These are phyloP conservation scores for Scenedesmus sp. DNA, from an alignment of 163 green algal genomes.

Conservation along the genomic window DNA sequence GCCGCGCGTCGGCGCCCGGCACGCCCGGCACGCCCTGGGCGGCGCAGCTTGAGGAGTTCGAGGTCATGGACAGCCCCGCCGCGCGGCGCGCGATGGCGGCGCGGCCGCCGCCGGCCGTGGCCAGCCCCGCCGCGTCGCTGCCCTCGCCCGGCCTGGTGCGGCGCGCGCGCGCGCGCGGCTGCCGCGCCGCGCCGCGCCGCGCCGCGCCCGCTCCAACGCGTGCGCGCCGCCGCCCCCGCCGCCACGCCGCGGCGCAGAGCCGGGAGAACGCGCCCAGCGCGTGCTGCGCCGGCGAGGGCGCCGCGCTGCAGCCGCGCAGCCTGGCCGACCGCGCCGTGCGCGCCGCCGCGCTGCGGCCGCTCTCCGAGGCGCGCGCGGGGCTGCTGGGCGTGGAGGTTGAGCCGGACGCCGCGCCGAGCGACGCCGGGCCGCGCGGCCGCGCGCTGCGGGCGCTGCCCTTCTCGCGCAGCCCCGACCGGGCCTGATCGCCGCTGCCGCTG, in stretches of 20 bases:
- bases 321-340: not conserved
- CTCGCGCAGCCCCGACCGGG: too few relatives aligned
- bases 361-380: constrained; percentile 8
- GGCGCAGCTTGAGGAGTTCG: constrained; percentile 20
- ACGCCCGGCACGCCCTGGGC: constrained; percentile 32
- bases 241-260: constrained; percentile 9
- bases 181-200: too few relatives aligned
- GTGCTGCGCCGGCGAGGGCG: not conserved
- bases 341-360: constrained; percentile 23
- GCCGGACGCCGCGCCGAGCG: not conserved
- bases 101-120: not conserved
- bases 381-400: constrained; percentile 25
- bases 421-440: too few relatives aligned
- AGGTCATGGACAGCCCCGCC: constrained; percentile 41
- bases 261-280: constrained; percentile 1
- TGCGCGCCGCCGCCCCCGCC: not conserved
- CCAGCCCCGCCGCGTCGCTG: constrained; percentile 13
- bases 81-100: constrained; percentile 3
- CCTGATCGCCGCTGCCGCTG: too few relatives aligned
- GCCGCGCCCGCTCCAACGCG: not conserved
- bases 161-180: not conserved
- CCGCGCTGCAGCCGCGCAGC: not conserved
- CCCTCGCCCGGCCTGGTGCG: constrained; percentile 23
- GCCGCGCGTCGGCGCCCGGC: not conserved
- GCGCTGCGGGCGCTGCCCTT: too few relatives aligned